Evolutionary conservation across 768 basidiomycete species (phyloP).

Genomic region (Gloeopeniophorella convolvens): DNA sequence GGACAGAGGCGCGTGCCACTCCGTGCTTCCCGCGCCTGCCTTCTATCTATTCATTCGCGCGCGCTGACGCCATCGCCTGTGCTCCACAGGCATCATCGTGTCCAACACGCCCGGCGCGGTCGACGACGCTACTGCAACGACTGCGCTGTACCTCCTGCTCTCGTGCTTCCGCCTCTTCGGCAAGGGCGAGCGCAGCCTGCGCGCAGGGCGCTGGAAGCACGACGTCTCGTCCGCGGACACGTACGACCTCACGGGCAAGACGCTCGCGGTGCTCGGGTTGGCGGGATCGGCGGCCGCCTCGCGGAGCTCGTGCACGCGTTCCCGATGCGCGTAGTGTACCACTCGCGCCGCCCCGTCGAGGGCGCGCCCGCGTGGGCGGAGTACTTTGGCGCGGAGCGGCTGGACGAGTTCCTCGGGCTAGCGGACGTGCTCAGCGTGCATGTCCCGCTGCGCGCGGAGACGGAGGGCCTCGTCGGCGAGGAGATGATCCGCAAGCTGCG

Average conservation of each 20-base stretch:
- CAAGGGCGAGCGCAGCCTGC: slow-evolving; percentile 50
- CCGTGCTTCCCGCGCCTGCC: no score
- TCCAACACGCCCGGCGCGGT: slow-evolving; percentile 90
- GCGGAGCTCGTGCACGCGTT: slow-evolving; percentile 71
- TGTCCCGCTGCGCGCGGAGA: slow-evolving; percentile 72
- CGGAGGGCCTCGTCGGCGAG: slow-evolving; percentile 67
- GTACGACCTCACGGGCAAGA: slow-evolving; percentile 62
- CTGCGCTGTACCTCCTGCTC: slow-evolving; percentile 76
- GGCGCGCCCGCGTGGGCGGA: slow-evolving; percentile 67
- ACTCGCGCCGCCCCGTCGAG: slow-evolving; percentile 51
- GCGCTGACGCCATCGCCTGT: background rate
- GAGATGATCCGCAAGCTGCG: slow-evolving; percentile 68
- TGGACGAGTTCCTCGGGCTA: slow-evolving; percentile 55
- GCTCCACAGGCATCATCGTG: slow-evolving; percentile 54
- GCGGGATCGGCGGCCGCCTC: slow-evolving; percentile 68
- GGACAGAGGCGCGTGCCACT: slow-evolving; percentile 55
- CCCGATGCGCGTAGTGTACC: slow-evolving; percentile 86
- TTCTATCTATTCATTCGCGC: no score
- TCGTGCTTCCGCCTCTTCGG: slow-evolving; percentile 72
- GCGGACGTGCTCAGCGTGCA: slow-evolving; percentile 84
- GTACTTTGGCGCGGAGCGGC: slow-evolving; percentile 58
- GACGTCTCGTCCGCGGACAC: slow-evolving; percentile 39
- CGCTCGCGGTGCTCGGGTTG: slow-evolving; percentile 69
- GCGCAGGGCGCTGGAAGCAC: slow-evolving; percentile 56
- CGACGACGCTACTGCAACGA: slow-evolving; percentile 87